These are phyloP conservation scores for Pogostemon cablin DNA, from an alignment of 257 asterid species.

Conservation along the genomic window DNA sequence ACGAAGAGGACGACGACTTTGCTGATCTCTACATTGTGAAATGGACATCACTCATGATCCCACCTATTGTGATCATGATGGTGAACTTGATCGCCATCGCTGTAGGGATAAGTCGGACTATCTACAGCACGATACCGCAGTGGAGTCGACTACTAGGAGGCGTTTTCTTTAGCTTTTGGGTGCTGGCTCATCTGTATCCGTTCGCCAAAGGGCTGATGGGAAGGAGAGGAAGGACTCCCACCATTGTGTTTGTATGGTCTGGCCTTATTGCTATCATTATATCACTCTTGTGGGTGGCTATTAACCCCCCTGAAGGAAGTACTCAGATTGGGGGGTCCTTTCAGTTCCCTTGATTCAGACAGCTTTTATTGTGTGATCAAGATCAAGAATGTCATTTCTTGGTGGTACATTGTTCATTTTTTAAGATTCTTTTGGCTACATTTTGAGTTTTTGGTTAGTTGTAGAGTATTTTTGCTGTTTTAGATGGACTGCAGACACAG, in stretches of 20 bases:
- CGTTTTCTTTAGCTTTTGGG: conserved; percentile 80
- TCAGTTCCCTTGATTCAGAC: conserved; percentile 57
- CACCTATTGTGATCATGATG: conserved; percentile 70
- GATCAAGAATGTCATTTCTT: conserved; percentile 6
- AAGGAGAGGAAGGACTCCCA: conserved; percentile 68
- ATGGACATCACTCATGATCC: conserved; percentile 78
- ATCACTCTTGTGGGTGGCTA: conserved; percentile 74
- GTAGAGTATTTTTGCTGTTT: conserved; percentile 18
- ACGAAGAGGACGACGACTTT: conserved; percentile 67
- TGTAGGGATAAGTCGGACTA: conserved; percentile 65
- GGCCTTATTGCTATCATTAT: conserved; percentile 72
- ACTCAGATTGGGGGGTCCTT: conserved; percentile 72
- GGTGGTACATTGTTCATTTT: not conserved
- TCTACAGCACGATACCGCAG: conserved; percentile 66
- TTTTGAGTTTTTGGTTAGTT: conserved; percentile 18
- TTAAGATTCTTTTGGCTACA: not conserved
- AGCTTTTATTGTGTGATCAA: not conserved
- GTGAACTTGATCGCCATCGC: conserved; percentile 72
- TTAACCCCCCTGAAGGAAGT: conserved; percentile 62
- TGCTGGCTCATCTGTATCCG: conserved; percentile 70
- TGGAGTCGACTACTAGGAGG: conserved; percentile 78
- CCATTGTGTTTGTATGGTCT: conserved; percentile 70
- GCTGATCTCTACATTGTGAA: conserved; percentile 62
- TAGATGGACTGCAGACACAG: conserved; percentile 25
- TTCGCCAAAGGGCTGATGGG: conserved; percentile 80